A percentile compares a stretch with the other conserved stretches of the same genome.
Evolutionary conservation across 139 green algal genomes (phyloP).

Genomic region (Chlamydomonas schloesseri): DNA sequence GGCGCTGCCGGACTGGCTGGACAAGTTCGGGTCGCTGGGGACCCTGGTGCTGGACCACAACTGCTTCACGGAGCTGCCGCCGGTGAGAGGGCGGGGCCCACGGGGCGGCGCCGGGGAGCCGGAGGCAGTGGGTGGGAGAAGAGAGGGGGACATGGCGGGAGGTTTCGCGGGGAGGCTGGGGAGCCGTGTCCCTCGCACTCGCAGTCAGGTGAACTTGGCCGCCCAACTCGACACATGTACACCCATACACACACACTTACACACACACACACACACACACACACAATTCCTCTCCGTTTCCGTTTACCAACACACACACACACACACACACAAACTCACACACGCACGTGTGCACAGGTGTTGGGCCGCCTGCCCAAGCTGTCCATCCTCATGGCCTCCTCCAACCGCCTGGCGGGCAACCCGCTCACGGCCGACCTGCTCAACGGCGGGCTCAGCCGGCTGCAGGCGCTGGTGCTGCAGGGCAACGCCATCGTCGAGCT

Average conservation of each 20-base stretch:
- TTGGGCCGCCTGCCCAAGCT: constrained; percentile 50
- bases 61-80: constrained; percentile 39
- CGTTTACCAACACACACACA: too few relatives aligned
- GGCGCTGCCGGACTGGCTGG: constrained; percentile 50
- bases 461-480: constrained; percentile 66
- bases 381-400: constrained; percentile 59
- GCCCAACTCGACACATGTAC: too few relatives aligned
- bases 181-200: too few relatives aligned
- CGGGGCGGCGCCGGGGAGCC: too few relatives aligned
- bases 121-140: too few relatives aligned
- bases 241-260: too few relatives aligned
- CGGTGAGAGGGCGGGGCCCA: not conserved
- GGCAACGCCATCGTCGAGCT: constrained; percentile 54
- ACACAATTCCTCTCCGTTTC: too few relatives aligned
- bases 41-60: constrained; percentile 69
- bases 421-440: constrained; percentile 45
- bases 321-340: too few relatives aligned
- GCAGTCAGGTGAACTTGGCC: too few relatives aligned
- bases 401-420: constrained; percentile 44
- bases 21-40: constrained; percentile 27
- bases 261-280: too few relatives aligned
- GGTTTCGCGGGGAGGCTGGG: too few relatives aligned
- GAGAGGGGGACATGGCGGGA: too few relatives aligned
- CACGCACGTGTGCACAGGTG: not conserved
- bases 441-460: not conserved